phyloP scores from a whole-genome alignment of 345 rosid genomes.

The Cardiospermum halicacabum region DNA sequence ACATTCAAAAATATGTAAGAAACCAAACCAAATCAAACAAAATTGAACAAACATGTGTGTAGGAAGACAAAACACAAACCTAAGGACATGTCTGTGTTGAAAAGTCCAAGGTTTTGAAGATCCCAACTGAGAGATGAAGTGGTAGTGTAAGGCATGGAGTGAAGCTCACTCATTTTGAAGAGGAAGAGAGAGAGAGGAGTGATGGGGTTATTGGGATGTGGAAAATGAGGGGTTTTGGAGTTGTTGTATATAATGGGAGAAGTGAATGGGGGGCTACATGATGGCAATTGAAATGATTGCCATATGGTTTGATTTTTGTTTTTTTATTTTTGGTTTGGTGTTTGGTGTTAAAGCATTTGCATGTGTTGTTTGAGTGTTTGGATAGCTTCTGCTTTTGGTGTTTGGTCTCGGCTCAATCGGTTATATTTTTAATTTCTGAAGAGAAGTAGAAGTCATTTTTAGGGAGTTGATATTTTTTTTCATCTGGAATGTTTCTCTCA shows the following conservation, averaged over 20 bases:
- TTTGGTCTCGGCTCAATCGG: too few species aligned
- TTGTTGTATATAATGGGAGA: constrained; percentile 17
- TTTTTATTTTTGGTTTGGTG: too few species aligned
- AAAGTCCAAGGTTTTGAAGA: constrained; percentile 72
- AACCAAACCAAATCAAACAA: constrained; percentile 4
- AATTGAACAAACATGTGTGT: constrained; percentile 28
- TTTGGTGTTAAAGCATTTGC: too few species aligned
- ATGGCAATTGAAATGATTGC: constrained; percentile 43
- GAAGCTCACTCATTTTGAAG: constrained; percentile 52
- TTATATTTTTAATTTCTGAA: too few species aligned
- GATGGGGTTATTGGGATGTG: constrained; percentile 47
- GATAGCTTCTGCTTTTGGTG: too few species aligned
- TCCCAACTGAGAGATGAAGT: constrained; percentile 63
- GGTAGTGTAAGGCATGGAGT: constrained; percentile 24
- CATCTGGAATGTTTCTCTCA: too few species aligned
- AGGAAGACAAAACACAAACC: constrained; percentile 31
- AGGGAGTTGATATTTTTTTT: too few species aligned
- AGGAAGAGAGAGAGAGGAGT: constrained; percentile 20
- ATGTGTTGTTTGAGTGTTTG: too few species aligned
- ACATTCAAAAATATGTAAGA: constrained; percentile 43
- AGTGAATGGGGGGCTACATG: constrained; percentile 44
- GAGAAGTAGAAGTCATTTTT: too few species aligned
- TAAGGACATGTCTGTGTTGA: constrained; percentile 73
- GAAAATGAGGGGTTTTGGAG: constrained; percentile 12
- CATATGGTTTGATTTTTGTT: too few species aligned